Conservation (phyloP, 2,329 filamentous ascomycete genomes). For the Cercospora brassicicola region DNA sequence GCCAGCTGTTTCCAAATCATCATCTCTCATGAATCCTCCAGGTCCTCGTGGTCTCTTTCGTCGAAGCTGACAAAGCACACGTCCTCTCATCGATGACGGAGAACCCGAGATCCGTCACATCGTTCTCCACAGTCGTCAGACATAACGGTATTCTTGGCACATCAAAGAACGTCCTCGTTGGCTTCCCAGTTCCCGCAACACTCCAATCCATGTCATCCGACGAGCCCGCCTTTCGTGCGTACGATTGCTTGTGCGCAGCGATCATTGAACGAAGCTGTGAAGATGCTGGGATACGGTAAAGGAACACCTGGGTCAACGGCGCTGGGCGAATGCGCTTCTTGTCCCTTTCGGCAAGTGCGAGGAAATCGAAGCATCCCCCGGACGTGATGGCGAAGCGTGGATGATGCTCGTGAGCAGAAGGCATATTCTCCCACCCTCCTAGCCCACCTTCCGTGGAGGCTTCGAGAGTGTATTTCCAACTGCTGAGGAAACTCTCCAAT, state of each 20-base stretch:
- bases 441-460: constrained; percentile 27
- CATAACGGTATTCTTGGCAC: constrained; percentile 33
- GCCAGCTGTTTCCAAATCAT: background rate
- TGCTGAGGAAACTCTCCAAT: constrained; percentile 36
- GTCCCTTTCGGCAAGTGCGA: constrained; percentile 37
- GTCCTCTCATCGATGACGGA: constrained; percentile 17
- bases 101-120: constrained; percentile 31
- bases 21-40: constrained; percentile 31
- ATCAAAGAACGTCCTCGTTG: background rate
- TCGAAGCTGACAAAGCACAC: constrained; percentile 27
- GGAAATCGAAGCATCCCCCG: constrained; percentile 20
- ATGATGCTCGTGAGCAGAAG: constrained; percentile 37
- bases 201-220: background rate
- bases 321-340: constrained; percentile 34
- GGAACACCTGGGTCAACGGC: constrained; percentile 33
- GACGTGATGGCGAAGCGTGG: constrained; percentile 32
- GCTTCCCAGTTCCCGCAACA: background rate
- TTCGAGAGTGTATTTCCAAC: constrained; percentile 33
- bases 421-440: constrained; percentile 37
- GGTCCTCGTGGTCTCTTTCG: constrained; percentile 28
- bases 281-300: constrained; percentile 34
- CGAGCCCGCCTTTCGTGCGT: constrained; percentile 9
- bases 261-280: constrained; percentile 24
- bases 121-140: constrained; percentile 32
- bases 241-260: background rate